phyloP scores from a whole-genome alignment of 345 rosid species.

The Eucalyptus curtisii region DNA sequence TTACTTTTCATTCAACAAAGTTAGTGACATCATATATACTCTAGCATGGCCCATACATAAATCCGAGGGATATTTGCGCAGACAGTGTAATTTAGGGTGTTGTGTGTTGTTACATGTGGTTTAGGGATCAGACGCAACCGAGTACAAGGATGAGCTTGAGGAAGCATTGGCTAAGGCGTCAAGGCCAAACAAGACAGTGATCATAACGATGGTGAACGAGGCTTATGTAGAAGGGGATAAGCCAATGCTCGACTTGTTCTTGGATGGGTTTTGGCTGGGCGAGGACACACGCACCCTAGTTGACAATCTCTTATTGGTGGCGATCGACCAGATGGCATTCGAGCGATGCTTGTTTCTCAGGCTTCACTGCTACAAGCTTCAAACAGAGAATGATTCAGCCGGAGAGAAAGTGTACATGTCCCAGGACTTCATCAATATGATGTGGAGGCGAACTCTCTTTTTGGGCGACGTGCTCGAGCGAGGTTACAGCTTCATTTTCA shows the following conservation, averaged over 20 bases:
- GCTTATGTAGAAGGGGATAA: slow-evolving; percentile 40
- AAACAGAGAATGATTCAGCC: slow-evolving; percentile 22
- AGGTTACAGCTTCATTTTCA: slow-evolving; percentile 60
- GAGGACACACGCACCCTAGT: slow-evolving; percentile 34
- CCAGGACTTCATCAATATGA: slow-evolving; percentile 58
- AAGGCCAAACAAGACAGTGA: slow-evolving; percentile 6
- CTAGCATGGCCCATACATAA: background rate
- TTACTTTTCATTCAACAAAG: background rate
- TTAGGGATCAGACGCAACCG: background rate
- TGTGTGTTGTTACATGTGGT: background rate
- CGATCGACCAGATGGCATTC: slow-evolving; percentile 47
- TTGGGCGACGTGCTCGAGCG: slow-evolving; percentile 47
- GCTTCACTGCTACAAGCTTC: slow-evolving; percentile 60
- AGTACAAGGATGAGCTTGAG: background rate
- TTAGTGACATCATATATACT: background rate
- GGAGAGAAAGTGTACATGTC: slow-evolving; percentile 67
- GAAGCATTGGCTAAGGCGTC: background rate
- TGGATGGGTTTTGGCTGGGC: slow-evolving; percentile 67
- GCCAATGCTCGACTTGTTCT: slow-evolving; percentile 56
- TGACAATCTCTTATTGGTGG: slow-evolving; percentile 32
- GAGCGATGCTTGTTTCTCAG: slow-evolving; percentile 49
- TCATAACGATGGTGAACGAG: slow-evolving; percentile 23
- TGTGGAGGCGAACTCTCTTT: slow-evolving; percentile 69
- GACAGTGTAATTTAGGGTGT: background rate
- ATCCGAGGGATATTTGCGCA: background rate